These are phyloP conservation scores for Jatropha curcas DNA, from an alignment of 345 rosid species.

Conservation along the genomic window DNA sequence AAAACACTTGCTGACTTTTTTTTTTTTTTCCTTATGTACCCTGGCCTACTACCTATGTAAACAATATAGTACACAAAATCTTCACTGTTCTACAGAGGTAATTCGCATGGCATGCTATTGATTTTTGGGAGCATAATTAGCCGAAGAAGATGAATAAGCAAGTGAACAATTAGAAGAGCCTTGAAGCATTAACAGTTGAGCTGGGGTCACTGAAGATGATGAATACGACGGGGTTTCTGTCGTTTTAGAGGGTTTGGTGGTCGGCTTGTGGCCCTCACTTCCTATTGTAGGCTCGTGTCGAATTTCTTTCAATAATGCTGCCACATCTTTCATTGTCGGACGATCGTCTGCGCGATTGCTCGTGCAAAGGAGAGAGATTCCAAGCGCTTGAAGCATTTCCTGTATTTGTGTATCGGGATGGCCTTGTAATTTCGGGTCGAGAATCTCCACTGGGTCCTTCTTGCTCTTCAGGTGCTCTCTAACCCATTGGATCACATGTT, in stretches of 20 bases:
- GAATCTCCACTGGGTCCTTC: conserved; percentile 64
- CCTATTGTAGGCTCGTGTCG: conserved; percentile 43
- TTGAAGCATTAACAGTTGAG: conserved; percentile 41
- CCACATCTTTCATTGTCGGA: conserved; percentile 92
- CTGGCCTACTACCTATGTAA: neutral
- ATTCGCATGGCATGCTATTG: too few relatives aligned
- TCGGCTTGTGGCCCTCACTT: conserved; percentile 42
- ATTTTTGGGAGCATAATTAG: conserved; percentile 21
- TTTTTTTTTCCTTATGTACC: too few relatives aligned
- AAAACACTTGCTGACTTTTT: too few relatives aligned
- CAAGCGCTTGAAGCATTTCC: conserved; percentile 85
- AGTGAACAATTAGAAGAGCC: conserved; percentile 44
- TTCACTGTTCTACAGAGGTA: too few relatives aligned
- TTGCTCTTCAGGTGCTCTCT: conserved; percentile 66
- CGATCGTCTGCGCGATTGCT: conserved; percentile 73
- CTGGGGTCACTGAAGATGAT: conserved; percentile 48
- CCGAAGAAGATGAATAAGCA: conserved; percentile 50
- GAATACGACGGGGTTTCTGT: conserved; percentile 40
- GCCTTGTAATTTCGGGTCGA: conserved; percentile 67
- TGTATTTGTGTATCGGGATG: conserved; percentile 66
- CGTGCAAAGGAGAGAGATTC: conserved; percentile 75
- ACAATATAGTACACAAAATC: too few relatives aligned
- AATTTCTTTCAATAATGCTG: conserved; percentile 65
- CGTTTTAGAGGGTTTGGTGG: conserved; percentile 23
- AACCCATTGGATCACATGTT: conserved; percentile 80